A percentile compares a stretch with the other conserved stretches of the same genome.
These are phyloP conservation scores for Inonotus hispidus DNA, from an alignment of 1,284 basidiomycete species.

Conservation along the genomic window DNA sequence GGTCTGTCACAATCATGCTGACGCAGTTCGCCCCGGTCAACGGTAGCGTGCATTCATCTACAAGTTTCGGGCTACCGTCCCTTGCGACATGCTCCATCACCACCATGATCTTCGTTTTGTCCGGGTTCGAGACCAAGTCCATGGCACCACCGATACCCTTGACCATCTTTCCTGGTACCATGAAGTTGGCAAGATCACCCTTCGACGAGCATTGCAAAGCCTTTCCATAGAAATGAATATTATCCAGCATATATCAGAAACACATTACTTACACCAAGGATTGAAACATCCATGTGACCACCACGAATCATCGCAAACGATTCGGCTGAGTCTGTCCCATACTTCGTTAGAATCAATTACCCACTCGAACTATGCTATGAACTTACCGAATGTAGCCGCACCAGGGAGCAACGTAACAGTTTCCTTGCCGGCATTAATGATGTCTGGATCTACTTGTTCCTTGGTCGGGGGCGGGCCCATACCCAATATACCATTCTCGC, in stretches of 20 bases:
- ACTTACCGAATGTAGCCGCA: slow-evolving; percentile 80
- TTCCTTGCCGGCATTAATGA: slow-evolving; percentile 96
- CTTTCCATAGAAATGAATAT: slow-evolving; percentile 32
- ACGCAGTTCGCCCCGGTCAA: slow-evolving; percentile 85
- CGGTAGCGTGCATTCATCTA: slow-evolving; percentile 78
- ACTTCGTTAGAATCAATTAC: slow-evolving; percentile 7
- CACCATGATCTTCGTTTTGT: slow-evolving; percentile 84
- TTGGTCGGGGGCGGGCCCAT: slow-evolving; percentile 93
- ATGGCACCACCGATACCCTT: slow-evolving; percentile 96
- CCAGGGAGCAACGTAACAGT: slow-evolving; percentile 91
- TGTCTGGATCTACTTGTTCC: slow-evolving; percentile 84
- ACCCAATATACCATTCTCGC: slow-evolving; percentile 92
- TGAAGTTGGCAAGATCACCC: slow-evolving; percentile 96
- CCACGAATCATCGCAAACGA: slow-evolving; percentile 96
- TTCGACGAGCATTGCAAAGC: slow-evolving; percentile 93
- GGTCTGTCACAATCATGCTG: slow-evolving; percentile 88
- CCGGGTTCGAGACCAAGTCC: slow-evolving; percentile 92
- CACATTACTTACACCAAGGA: slow-evolving; percentile 52
- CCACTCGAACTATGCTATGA: neutral
- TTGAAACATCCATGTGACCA: slow-evolving; percentile 92
- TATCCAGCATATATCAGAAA: slow-evolving; percentile 2
- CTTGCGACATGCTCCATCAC: slow-evolving; percentile 90
- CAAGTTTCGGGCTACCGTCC: slow-evolving; percentile 84
- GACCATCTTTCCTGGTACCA: slow-evolving; percentile 92
- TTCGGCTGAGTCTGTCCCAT: slow-evolving; percentile 68